A percentile compares a stretch with the other conserved stretches of the same genome.
phyloP scores from a whole-genome alignment of 306 rosid species.

The Luffa aegyptiaca region DNA sequence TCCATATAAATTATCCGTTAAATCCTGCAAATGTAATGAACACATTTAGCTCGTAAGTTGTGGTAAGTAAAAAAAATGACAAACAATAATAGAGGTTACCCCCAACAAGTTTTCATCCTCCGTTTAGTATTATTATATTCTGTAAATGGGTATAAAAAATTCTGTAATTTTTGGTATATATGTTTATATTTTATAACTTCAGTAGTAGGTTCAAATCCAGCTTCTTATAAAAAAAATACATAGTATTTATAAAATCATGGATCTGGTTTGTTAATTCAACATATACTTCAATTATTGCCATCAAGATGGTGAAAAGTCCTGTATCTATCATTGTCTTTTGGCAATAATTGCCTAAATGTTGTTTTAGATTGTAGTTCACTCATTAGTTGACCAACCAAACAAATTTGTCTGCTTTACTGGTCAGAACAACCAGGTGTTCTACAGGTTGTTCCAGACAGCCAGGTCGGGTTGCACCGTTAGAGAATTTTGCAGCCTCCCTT shows the following conservation, averaged over 20 bases:
- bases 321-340: background rate
- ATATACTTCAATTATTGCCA: background rate
- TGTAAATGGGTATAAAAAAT: background rate
- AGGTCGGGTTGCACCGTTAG: slow-evolving; percentile 29
- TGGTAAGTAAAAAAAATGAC: background rate
- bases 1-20: background rate
- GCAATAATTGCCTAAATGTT: background rate
- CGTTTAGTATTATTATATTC: background rate
- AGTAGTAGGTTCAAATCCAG: background rate
- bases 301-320: background rate
- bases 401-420: background rate
- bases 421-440: slow-evolving; percentile 94
- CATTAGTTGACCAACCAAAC: background rate
- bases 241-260: background rate
- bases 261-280: background rate
- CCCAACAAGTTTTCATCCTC: background rate
- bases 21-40: background rate
- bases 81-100: background rate
- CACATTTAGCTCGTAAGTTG: background rate
- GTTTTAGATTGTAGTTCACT: background rate
- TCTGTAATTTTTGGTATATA: background rate
- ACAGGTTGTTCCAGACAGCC: slow-evolving; percentile 76
- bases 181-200: background rate
- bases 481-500: background rate
- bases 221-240: background rate